Conservation (phyloP, 495 filamentous ascomycete genomes). For the Cairneyella variabilis region DNA sequence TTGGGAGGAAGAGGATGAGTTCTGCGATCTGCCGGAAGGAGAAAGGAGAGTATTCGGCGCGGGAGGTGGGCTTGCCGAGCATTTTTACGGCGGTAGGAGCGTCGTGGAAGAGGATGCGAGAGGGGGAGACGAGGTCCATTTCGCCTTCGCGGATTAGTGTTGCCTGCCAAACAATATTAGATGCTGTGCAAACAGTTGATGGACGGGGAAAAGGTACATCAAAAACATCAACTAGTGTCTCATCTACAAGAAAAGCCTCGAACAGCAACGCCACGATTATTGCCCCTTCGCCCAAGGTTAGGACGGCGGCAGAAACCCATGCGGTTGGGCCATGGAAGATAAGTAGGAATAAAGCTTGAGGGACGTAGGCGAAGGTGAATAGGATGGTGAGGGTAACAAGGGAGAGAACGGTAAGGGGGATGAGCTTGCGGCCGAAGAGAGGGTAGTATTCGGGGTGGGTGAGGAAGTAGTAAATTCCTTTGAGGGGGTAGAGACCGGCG, state of each 20-base stretch:
- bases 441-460: constrained; percentile 58
- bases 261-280: constrained; percentile 75
- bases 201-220: constrained; percentile 52
- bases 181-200: not conserved
- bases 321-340: constrained; percentile 84
- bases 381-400: constrained; percentile 66
- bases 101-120: constrained; percentile 63
- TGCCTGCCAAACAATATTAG: constrained; percentile 22
- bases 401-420: constrained; percentile 69
- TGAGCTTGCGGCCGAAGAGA: constrained; percentile 65
- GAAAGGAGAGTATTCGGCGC: constrained; percentile 64
- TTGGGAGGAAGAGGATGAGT: constrained; percentile 72
- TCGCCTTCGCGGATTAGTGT: constrained; percentile 46
- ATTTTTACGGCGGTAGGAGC: constrained; percentile 60
- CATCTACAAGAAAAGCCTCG: constrained; percentile 77
- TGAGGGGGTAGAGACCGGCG: constrained; percentile 24
- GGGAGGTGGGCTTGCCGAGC: constrained; percentile 68
- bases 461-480: constrained; percentile 46
- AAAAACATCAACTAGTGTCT: constrained; percentile 85
- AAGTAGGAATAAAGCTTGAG: constrained; percentile 74
- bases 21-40: constrained; percentile 74
- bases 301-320: constrained; percentile 67
- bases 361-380: constrained; percentile 85
- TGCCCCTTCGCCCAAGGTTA: constrained; percentile 78
- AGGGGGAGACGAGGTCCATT: constrained; percentile 58